Percentiles rank a stretch among this genome's conserved stretches.
Evolutionary conservation across 2,329 filamentous ascomycete genomes (phyloP).

Genomic region (Xylaria polymorpha): DNA sequence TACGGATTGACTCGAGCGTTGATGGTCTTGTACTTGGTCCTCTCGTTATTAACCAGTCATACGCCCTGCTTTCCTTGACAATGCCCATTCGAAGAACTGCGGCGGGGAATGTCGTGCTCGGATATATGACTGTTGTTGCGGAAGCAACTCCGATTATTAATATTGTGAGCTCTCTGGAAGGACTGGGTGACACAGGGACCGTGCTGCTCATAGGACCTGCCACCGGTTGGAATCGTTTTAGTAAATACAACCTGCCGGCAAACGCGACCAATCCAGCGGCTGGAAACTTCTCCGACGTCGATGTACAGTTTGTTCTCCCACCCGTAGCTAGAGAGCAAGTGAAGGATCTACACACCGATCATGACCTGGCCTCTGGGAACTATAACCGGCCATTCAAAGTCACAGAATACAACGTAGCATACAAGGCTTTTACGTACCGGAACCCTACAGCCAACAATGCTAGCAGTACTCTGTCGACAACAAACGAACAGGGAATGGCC

Average conservation of each 20-base stretch:
- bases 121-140: constrained; percentile 85
- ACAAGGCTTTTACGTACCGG: constrained; percentile 67
- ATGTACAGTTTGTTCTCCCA: constrained; percentile 71
- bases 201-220: constrained; percentile 77
- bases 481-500: constrained; percentile 74
- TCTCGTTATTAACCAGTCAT: constrained; percentile 75
- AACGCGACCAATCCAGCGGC: constrained; percentile 57
- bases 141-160: constrained; percentile 72
- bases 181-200: constrained; percentile 75
- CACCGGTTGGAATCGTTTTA: constrained; percentile 73
- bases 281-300: constrained; percentile 55
- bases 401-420: constrained; percentile 70
- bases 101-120: constrained; percentile 72
- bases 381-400: constrained; percentile 68
- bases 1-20: constrained; percentile 61
- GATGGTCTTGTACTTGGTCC: constrained; percentile 80
- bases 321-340: constrained; percentile 57
- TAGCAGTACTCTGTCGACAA: constrained; percentile 73
- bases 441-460: constrained; percentile 71
- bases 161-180: constrained; percentile 73
- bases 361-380: constrained; percentile 56
- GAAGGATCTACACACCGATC: constrained; percentile 61
- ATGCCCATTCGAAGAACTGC: constrained; percentile 79
- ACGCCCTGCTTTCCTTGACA: constrained; percentile 83
- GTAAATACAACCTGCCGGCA: constrained; percentile 56